Evolutionary conservation across 257 asterid species (phyloP).

Genomic region (Oldenlandia corymbosa): DNA sequence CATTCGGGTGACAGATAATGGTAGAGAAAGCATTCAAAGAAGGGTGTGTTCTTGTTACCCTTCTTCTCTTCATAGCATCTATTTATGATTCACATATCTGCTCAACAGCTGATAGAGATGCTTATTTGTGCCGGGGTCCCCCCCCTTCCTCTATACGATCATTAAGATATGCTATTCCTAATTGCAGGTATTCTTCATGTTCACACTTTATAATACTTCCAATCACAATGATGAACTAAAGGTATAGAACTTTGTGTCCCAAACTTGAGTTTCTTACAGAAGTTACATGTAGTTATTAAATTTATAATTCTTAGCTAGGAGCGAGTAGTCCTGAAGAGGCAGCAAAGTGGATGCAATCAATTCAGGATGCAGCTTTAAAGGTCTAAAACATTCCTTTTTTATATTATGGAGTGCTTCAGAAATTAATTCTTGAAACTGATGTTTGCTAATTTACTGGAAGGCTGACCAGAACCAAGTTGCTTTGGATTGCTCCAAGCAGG

Average conservation of each 20-base stretch:
- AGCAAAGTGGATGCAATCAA: constrained; percentile 88
- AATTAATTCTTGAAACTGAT: constrained; percentile 30
- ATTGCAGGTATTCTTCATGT: constrained; percentile 74
- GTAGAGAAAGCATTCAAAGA: constrained; percentile 91
- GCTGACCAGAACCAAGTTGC: constrained; percentile 52
- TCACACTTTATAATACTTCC: constrained; percentile 79
- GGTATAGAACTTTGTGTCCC: constrained; percentile 43
- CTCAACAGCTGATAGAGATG: neutral
- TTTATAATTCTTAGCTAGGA: constrained; percentile 61
- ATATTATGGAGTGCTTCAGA: constrained; percentile 10
- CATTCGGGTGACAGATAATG: constrained; percentile 93
- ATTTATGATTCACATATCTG: neutral
- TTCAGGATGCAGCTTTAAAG: constrained; percentile 85
- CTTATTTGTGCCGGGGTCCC: neutral
- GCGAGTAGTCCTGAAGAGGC: constrained; percentile 98
- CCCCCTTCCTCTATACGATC: constrained; percentile 9
- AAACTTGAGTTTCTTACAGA: constrained; percentile 14
- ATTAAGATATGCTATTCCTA: constrained; percentile 9
- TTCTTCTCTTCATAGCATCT: neutral
- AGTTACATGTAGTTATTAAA: constrained; percentile 12
- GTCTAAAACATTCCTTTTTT: constrained; percentile 32
- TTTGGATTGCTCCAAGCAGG: constrained; percentile 34
- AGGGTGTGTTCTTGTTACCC: constrained; percentile 41
- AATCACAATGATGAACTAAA: constrained; percentile 84
- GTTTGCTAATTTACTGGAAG: constrained; percentile 37